Base-by-base conservation (phyloP, 768 basidiomycete species). In the Psilocybe cyanescens region DNA sequence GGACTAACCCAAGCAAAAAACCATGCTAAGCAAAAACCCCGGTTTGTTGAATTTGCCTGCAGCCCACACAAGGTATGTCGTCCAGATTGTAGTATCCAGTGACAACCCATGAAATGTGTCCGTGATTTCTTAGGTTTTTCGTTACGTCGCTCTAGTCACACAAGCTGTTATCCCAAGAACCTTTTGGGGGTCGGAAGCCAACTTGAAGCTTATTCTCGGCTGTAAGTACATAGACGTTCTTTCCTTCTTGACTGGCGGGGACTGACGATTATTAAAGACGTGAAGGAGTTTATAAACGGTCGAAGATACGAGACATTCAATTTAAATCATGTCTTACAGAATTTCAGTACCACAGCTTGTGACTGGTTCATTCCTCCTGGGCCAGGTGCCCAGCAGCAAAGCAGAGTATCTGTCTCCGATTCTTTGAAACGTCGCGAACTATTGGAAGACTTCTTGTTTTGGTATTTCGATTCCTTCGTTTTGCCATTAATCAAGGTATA, bases 381-480 rank as follows among this genome's bases (percentile, higher is more conserved):
- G 5, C 58, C 65, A 6, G 73, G 75, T 16, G 73, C 73, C 6
- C 64, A 53, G 17, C 70, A 72, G 35, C 82, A 89, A 62, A 66
- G 71, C 2, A 79, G 88, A 52, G 82, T 87, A 0, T 76, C 85
- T 6, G 83, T 85, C 3, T 84, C 86, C 0, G 95, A 98, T 67
- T 75, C 86, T 2, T 66, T 85, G 33, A 97, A 94, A 72, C 83
- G 94, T 16, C 80, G 85, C n/a, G 88, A 94, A 69, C 74, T 99
- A 12, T 68, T 95, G 0, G 87, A 93, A 70, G 94, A 98, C 54
- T 94, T 97, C 68, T 59, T 98, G n/a, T 91, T 87, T 70, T 99
- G 97, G 97, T 89, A 94, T 65, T 93, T 97, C 60, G 91, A 95
- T 68, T 89, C 86, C 0, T 95, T 96, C 71, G 73, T 99, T 6